Percentiles rank a stretch among this genome's conserved stretches.
Evolutionary conservation across 345 rosid species (phyloP).

Genomic region (Trapa incisa): DNA sequence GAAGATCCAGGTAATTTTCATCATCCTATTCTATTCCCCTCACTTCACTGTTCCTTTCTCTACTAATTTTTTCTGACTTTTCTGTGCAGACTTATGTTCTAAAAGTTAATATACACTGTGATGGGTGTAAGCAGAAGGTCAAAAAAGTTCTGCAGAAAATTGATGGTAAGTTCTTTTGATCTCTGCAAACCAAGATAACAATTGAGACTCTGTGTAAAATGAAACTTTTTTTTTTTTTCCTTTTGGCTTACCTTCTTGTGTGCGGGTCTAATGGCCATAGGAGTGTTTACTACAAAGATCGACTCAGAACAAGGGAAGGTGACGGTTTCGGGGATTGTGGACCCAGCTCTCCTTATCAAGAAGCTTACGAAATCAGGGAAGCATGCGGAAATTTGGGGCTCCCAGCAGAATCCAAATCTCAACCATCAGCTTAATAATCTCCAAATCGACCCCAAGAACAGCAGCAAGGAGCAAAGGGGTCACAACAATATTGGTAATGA

Average conservation of each 20-base stretch:
- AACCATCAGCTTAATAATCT: constrained; percentile 54
- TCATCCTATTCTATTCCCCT: too few species aligned
- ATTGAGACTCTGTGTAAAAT: not conserved
- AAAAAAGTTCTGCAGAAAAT: not conserved
- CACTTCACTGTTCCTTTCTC: not conserved
- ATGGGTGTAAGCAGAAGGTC: constrained; percentile 4
- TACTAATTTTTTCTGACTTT: too few species aligned
- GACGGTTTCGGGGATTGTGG: constrained; percentile 75
- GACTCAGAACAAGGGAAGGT: constrained; percentile 87
- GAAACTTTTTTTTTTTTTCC: not conserved
- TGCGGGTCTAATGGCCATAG: constrained; percentile 13
- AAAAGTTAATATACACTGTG: constrained; percentile 1
- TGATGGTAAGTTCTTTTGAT: not conserved
- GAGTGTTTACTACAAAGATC: constrained; percentile 62
- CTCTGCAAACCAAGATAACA: not conserved
- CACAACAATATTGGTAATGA: constrained; percentile 12
- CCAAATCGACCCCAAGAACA: constrained; percentile 57
- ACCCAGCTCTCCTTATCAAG: constrained; percentile 56
- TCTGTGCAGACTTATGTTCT: constrained; percentile 14
- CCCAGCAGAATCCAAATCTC: constrained; percentile 25
- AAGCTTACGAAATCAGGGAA: constrained; percentile 81
- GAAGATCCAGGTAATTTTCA: constrained; percentile 67
- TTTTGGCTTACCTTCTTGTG: not conserved
- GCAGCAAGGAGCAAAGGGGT: constrained; percentile 25
- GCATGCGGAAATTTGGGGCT: constrained; percentile 84